A percentile compares a stretch with the other conserved stretches of the same genome.
These are phyloP conservation scores for Emergomyces orientalis DNA, from an alignment of 2,329 filamentous ascomycete species.

Conservation along the genomic window DNA sequence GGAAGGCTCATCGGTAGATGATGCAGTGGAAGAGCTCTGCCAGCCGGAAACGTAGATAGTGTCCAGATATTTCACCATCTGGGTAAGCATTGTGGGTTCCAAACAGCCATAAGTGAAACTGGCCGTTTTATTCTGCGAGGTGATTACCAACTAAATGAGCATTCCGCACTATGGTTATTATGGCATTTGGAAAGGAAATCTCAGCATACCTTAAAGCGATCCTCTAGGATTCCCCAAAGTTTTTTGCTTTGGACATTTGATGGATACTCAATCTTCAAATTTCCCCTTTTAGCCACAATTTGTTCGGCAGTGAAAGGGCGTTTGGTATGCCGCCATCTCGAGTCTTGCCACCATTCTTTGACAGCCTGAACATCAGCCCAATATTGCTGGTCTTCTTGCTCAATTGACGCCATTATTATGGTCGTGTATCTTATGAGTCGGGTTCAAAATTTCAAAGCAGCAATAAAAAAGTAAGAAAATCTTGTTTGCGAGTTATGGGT, in stretches of 20 bases:
- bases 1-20: constrained; percentile 87
- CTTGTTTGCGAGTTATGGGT: constrained; percentile 10
- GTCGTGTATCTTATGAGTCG: constrained; percentile 9
- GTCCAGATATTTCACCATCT: constrained; percentile 98
- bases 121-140: constrained; percentile 61
- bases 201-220: constrained; percentile 63
- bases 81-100: constrained; percentile 95
- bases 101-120: constrained; percentile 96
- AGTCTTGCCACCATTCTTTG: constrained; percentile 88
- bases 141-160: constrained; percentile 1
- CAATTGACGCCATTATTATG: constrained; percentile 36
- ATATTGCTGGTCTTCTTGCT: constrained; percentile 66
- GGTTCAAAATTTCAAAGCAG: constrained; percentile 9
- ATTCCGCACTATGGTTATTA: neutral
- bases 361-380: constrained; percentile 75
- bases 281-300: constrained; percentile 91
- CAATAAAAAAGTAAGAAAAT: constrained; percentile 18
- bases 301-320: constrained; percentile 91
- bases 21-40: constrained; percentile 96
- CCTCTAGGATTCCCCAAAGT: constrained; percentile 82
- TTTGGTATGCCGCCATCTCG: constrained; percentile 87
- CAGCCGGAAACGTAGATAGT: constrained; percentile 98
- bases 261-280: constrained; percentile 81
- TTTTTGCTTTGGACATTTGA: constrained; percentile 88
- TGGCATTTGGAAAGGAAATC: neutral